phyloP scores from a whole-genome alignment of 1,284 basidiomycete species.

The Trametes sp. region DNA sequence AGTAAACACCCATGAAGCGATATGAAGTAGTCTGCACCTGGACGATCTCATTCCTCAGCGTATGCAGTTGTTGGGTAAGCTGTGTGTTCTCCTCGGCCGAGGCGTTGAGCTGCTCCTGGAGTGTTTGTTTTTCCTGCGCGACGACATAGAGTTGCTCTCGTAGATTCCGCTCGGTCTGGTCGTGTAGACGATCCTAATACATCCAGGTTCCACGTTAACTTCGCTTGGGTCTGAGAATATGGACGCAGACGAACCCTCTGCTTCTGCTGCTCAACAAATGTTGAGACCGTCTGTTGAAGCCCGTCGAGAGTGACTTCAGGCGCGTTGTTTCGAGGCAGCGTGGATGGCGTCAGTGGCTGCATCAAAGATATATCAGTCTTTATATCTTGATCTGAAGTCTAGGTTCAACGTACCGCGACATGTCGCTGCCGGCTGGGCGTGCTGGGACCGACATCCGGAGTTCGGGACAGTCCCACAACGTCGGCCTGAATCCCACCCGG shows the following conservation, averaged over 20 bases:
- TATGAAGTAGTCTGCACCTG: not conserved
- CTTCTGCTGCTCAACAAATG: too few relatives aligned
- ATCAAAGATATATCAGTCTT: too few relatives aligned
- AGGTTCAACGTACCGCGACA: not conserved
- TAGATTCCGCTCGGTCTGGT: not conserved
- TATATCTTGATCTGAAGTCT: too few relatives aligned
- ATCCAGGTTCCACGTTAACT: too few relatives aligned
- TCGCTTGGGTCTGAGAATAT: too few relatives aligned
- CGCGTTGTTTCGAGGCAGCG: too few relatives aligned
- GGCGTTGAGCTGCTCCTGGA: not conserved
- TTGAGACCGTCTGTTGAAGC: too few relatives aligned
- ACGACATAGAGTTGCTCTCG: not conserved
- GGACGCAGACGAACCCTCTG: too few relatives aligned
- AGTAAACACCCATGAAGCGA: not conserved
- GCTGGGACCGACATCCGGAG: not conserved
- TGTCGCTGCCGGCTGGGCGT: not conserved
- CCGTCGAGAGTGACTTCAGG: too few relatives aligned
- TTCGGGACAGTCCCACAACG: not conserved
- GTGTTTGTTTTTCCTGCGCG: not conserved
- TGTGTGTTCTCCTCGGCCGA: not conserved
- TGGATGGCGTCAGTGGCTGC: too few relatives aligned
- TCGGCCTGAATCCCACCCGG: not conserved
- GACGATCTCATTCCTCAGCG: not conserved
- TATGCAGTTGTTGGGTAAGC: not conserved
- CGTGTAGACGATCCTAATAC: not conserved